Evolutionary conservation across 352 stramenopile species (phyloP), one percentile per base, ranked within the genome.

Genomic region (Phytophthora ramorum): DNA sequence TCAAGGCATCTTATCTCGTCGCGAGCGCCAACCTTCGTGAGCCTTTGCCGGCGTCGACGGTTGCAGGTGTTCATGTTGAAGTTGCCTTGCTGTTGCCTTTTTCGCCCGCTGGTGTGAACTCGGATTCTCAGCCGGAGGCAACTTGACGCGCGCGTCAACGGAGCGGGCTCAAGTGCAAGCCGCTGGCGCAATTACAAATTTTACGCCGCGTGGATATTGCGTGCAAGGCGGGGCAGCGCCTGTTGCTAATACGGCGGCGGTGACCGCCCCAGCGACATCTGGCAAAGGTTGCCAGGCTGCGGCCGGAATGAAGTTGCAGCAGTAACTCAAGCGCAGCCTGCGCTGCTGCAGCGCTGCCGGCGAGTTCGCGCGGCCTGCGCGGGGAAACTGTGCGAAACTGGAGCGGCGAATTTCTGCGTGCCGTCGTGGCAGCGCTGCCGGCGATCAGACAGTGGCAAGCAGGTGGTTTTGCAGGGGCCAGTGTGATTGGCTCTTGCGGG

Each of bases 321-420:
- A 28, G 48, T 30, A 55, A 22, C 48, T 50, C 38, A 10, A 45
- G 26, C 24, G 34, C 35, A 16, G 37, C 16, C 17, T 48, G 37
- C 28, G 17, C 45, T 50, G 56, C 30, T 40, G 43, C 35, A 28
- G 20, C 14, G 19, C 12, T 17, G 20, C 30, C 24, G 40, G 47
- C 47, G 34, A 50, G 60, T 48, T 24, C 22, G 22, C 22, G 22
- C 22, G 22, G 22, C 22, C 22, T 24, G 22, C 51, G 24, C 43
- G 43, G 32, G 26, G 52, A 67, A 71, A 71, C 55, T 69, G 65
- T 51, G 58, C 62, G 67, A 75, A 71, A 71, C 67, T 50, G 58
- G 50, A 59, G 43, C 17, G 40, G 35, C 32, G 60, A 65, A 58
- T 44, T 58, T 66, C 58, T 52, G 48, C 61, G 59, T 67, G 50